A percentile compares a stretch with the other conserved stretches of the same genome.
phyloP scores from a whole-genome alignment of 2,329 filamentous ascomycete genomes.

The Colletotrichum endophyticum region DNA sequence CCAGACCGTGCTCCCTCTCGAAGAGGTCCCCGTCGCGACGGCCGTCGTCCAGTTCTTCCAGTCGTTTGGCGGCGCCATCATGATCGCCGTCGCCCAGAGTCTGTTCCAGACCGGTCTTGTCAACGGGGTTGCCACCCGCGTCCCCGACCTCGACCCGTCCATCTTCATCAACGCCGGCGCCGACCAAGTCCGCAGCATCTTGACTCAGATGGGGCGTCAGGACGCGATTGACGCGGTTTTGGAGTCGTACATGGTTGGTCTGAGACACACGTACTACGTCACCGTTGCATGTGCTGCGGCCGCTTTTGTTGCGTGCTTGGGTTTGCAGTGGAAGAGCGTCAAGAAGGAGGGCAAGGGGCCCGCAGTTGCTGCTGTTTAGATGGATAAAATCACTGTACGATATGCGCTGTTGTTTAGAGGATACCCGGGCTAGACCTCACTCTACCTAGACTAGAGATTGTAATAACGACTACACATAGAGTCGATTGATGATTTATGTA shows the following conservation, averaged over 20 bases:
- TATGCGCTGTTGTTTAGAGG: not conserved
- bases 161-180: slow-evolving; percentile 59
- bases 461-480: not conserved
- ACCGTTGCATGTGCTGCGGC: slow-evolving; percentile 50
- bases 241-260: slow-evolving; percentile 52
- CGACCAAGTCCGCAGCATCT: slow-evolving; percentile 50
- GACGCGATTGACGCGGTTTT: slow-evolving; percentile 48
- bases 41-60: slow-evolving; percentile 66
- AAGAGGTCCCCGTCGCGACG: slow-evolving; percentile 55
- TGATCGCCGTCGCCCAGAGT: slow-evolving; percentile 69
- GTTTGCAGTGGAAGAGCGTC: slow-evolving; percentile 59
- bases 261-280: slow-evolving; percentile 58
- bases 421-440: not conserved
- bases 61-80: slow-evolving; percentile 68
- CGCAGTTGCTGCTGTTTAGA: slow-evolving; percentile 26
- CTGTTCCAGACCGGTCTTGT: slow-evolving; percentile 71
- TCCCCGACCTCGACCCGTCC: slow-evolving; percentile 49
- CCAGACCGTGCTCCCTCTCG: slow-evolving; percentile 54
- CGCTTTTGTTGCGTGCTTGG: slow-evolving; percentile 48
- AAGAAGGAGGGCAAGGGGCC: slow-evolving; percentile 44
- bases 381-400: not conserved
- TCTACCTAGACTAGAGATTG: not conserved
- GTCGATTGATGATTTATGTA: not conserved
- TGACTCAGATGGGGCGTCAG: slow-evolving; percentile 44
- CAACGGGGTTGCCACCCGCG: slow-evolving; percentile 48